These are phyloP conservation scores for Cryomyces antarcticus DNA, from an alignment of 495 filamentous ascomycete species.

Conservation along the genomic window DNA sequence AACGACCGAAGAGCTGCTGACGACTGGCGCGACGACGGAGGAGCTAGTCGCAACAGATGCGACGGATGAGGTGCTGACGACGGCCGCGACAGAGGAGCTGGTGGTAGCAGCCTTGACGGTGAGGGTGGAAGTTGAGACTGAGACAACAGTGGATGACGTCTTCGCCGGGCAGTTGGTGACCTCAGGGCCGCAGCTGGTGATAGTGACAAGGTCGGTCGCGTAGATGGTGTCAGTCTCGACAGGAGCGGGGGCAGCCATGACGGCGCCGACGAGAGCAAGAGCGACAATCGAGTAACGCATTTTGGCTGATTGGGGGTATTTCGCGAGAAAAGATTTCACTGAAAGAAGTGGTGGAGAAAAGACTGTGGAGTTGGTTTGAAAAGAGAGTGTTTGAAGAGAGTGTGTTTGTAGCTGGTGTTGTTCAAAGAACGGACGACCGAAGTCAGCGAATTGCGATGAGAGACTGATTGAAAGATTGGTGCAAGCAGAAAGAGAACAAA, in stretches of 20 bases:
- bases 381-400: neutral
- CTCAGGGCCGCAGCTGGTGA: constrained; percentile 8
- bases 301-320: constrained; percentile 1
- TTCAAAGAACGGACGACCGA: constrained; percentile 1
- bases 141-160: neutral
- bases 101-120: neutral
- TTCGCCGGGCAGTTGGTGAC: constrained; percentile 3
- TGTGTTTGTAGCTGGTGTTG: neutral
- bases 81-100: neutral
- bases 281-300: constrained; percentile 8
- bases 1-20: too few relatives aligned
- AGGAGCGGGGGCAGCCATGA: constrained; percentile 2
- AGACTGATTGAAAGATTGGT: too few relatives aligned
- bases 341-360: neutral
- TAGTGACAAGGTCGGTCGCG: constrained; percentile 6
- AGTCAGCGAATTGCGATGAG: neutral
- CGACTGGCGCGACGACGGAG: neutral
- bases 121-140: neutral
- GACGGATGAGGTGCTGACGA: neutral
- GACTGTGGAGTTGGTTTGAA: neutral
- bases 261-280: constrained; percentile 4
- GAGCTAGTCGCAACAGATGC: neutral
- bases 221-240: constrained; percentile 3
- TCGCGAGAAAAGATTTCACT: neutral
- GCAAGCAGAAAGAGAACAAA: too few relatives aligned